Conservation (phyloP, 805 yeast genomes). For the Huiozyma naganishii region DNA sequence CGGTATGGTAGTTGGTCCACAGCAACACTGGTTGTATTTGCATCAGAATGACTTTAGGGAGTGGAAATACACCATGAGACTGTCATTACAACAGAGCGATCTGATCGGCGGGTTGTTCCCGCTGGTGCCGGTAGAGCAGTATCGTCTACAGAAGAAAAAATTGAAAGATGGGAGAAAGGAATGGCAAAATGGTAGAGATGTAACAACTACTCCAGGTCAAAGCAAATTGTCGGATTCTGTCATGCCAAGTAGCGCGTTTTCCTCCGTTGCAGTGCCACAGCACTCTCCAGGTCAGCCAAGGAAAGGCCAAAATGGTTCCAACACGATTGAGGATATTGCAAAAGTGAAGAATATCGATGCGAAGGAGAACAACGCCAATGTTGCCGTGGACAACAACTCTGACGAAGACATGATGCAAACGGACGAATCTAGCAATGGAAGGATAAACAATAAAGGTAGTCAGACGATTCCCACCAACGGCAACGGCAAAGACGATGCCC, state of each 20-base stretch:
- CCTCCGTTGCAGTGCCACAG: slow-evolving; percentile 50
- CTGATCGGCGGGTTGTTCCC: slow-evolving; percentile 59
- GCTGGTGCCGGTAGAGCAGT: slow-evolving; percentile 50
- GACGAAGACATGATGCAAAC: slow-evolving; percentile 10
- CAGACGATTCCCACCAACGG: slow-evolving; percentile 6
- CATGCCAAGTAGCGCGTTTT: slow-evolving; percentile 23
- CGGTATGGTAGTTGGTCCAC: slow-evolving; percentile 99
- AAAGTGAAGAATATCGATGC: slow-evolving; percentile 4
- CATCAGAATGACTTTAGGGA: slow-evolving; percentile 94
- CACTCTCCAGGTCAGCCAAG: slow-evolving; percentile 97
- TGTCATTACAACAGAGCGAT: slow-evolving; percentile 56
- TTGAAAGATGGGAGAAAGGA: slow-evolving; percentile 24
- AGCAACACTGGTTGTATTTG: slow-evolving; percentile 95
- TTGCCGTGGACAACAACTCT: slow-evolving; percentile 8
- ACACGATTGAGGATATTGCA: slow-evolving; percentile 27
- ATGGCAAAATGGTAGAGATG: slow-evolving; percentile 5
- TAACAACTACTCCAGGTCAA: slow-evolving; percentile 26
- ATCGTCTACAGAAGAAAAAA: slow-evolving; percentile 40
- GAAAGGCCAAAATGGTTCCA: slow-evolving; percentile 35
- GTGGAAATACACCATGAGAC: slow-evolving; percentile 86
- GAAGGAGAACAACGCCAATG: slow-evolving; percentile 2
- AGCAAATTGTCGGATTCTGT: slow-evolving; percentile 10
- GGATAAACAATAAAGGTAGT: slow-evolving; percentile 3
- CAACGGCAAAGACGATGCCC: slow-evolving; percentile 10
- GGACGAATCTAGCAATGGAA: slow-evolving; percentile 21